Percentiles rank a stretch among this genome's conserved stretches.
These are phyloP conservation scores for Chrysopogon serrulatus DNA, from an alignment of 176 grass and related monocot genomes.

Conservation along the genomic window DNA sequence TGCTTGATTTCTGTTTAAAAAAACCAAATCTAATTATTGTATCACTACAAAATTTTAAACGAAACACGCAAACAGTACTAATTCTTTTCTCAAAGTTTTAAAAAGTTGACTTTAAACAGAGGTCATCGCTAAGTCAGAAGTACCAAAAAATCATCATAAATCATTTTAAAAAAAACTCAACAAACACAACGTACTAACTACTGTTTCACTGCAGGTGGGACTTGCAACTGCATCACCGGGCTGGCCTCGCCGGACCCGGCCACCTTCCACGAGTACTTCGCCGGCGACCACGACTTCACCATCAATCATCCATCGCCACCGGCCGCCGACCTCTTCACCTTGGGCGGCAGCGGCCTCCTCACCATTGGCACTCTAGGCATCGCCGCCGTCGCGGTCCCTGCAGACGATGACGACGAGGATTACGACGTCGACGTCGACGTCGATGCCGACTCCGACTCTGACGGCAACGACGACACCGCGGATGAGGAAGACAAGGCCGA, in stretches of 20 bases:
- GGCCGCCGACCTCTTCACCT: slow-evolving; percentile 32
- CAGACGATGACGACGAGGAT: neutral
- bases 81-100: neutral
- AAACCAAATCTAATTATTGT: neutral
- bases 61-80: neutral
- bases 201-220: slow-evolving; percentile 39
- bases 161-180: neutral
- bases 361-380: slow-evolving; percentile 65
- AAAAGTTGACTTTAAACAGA: neutral
- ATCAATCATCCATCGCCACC: slow-evolving; percentile 4
- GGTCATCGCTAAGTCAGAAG: neutral
- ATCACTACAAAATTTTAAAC: neutral
- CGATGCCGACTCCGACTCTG: neutral
- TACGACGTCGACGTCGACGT: neutral
- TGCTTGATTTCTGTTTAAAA: neutral
- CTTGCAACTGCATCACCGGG: slow-evolving; percentile 51
- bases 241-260: slow-evolving; percentile 40
- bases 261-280: slow-evolving; percentile 25
- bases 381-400: slow-evolving; percentile 13
- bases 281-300: slow-evolving; percentile 1
- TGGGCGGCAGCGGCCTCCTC: slow-evolving; percentile 42
- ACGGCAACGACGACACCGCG: neutral
- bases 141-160: neutral
- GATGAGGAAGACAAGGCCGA: neutral
- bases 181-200: neutral